Evolutionary conservation across 129 eudicot genomes (phyloP).

Genomic region (Scalesia atractyloides): DNA sequence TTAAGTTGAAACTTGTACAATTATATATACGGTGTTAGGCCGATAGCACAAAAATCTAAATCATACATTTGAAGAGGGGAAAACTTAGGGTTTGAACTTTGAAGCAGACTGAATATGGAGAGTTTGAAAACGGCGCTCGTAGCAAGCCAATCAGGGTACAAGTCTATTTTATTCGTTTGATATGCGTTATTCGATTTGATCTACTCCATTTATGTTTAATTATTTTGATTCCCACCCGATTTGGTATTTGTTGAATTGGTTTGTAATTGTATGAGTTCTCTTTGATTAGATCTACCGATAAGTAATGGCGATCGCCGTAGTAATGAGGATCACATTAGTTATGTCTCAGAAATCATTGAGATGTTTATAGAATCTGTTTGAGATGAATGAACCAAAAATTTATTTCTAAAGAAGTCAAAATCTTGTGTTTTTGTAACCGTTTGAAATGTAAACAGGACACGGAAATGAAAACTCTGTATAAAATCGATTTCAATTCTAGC

Average conservation of each 20-base stretch:
- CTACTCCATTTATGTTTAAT: neutral
- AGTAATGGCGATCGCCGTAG: neutral
- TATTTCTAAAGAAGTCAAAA: neutral
- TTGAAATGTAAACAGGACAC: neutral
- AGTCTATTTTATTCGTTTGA: neutral
- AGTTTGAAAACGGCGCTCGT: neutral
- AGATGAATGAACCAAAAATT: neutral
- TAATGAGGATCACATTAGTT: neutral
- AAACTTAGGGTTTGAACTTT: neutral
- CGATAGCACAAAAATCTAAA: neutral
- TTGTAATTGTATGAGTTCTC: neutral
- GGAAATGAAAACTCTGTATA: neutral
- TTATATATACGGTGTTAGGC: conserved; percentile 1
- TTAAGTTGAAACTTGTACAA: conserved; percentile 3
- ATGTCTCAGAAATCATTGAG: neutral
- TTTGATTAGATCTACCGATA: conserved; percentile 2
- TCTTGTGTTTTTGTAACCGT: neutral
- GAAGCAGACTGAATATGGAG: neutral
- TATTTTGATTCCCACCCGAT: neutral
- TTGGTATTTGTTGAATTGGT: conserved; percentile 1
- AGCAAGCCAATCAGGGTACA: conserved; percentile 4
- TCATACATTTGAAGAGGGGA: neutral
- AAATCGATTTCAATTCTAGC: neutral
- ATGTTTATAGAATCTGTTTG: neutral
- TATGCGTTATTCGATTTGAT: neutral